These are phyloP conservation scores for Cordyceps pruinosa DNA, from an alignment of 2,329 filamentous ascomycete species.

Conservation along the genomic window DNA sequence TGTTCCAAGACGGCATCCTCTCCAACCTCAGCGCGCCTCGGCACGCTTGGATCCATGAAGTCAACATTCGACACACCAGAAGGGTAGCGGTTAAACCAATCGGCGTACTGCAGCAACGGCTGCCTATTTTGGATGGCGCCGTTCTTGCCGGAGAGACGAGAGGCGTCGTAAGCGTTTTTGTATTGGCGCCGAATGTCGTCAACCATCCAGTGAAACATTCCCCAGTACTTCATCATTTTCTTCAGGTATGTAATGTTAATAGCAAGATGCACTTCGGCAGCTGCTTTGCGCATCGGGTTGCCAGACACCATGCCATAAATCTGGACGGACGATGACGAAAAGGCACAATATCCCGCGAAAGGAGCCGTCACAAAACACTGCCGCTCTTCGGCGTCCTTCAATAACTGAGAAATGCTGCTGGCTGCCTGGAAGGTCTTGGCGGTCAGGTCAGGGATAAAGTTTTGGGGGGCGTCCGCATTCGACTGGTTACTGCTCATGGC, in stretches of 20 bases:
- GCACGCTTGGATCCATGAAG: constrained; percentile 66
- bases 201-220: constrained; percentile 95
- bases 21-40: constrained; percentile 65
- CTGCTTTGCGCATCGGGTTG: constrained; percentile 65
- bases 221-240: constrained; percentile 97
- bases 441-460: constrained; percentile 70
- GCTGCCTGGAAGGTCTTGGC: constrained; percentile 75
- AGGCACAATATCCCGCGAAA: constrained; percentile 91
- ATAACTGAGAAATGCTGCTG: constrained; percentile 75
- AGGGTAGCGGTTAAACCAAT: constrained; percentile 95
- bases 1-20: constrained; percentile 87
- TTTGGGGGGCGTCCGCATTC: constrained; percentile 65
- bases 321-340: constrained; percentile 89
- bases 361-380: constrained; percentile 74
- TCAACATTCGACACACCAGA: constrained; percentile 82
- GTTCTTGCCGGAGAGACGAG: constrained; percentile 38
- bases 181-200: constrained; percentile 90
- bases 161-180: constrained; percentile 74
- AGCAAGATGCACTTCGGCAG: constrained; percentile 75
- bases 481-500: constrained; percentile 62
- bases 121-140: constrained; percentile 39
- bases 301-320: constrained; percentile 87
- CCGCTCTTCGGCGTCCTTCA: constrained; percentile 66
- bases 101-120: constrained; percentile 86
- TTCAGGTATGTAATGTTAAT: constrained; percentile 85